Evolutionary conservation across 1,284 basidiomycete species (phyloP).

Genomic region (Microbotryum scabiosae): DNA sequence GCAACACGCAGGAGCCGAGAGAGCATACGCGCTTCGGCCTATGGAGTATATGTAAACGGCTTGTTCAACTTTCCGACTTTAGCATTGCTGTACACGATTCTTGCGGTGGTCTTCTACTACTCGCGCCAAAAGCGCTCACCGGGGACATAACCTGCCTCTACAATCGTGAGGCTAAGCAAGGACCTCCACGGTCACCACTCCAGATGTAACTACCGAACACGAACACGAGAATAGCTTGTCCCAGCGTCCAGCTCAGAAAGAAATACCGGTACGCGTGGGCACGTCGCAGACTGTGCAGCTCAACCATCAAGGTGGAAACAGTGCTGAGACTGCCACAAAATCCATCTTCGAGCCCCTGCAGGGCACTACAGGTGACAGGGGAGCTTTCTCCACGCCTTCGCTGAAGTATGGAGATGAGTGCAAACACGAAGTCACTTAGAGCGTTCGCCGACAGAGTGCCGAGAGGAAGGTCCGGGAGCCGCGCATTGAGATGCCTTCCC

Average conservation of each 20-base stretch:
- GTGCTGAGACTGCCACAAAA: conserved; percentile 95
- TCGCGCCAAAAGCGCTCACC: too few relatives aligned
- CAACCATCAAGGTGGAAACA: conserved; percentile 84
- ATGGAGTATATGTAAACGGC: too few relatives aligned
- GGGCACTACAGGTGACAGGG: conserved; percentile 51
- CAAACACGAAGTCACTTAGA: conserved; percentile 68
- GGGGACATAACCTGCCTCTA: too few relatives aligned
- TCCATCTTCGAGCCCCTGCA: conserved; percentile 77
- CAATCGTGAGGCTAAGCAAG: too few relatives aligned
- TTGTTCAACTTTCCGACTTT: too few relatives aligned
- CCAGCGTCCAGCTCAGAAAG: conserved; percentile 56
- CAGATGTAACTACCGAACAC: conserved; percentile 66
- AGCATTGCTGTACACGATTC: too few relatives aligned
- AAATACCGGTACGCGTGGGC: conserved; percentile 60
- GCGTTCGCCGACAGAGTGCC: conserved; percentile 84
- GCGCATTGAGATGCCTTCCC: conserved; percentile 59
- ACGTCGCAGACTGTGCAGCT: conserved; percentile 55
- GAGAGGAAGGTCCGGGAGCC: conserved; percentile 58
- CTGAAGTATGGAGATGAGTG: conserved; percentile 62
- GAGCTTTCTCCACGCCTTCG: conserved; percentile 34
- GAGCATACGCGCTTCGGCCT: too few relatives aligned
- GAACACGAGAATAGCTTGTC: conserved; percentile 64
- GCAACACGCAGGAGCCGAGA: too few relatives aligned
- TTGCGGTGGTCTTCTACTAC: too few relatives aligned
- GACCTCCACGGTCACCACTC: conserved; percentile 39